These are phyloP conservation scores for Lentinula boryana DNA, from an alignment of 768 basidiomycete species.

Conservation along the genomic window DNA sequence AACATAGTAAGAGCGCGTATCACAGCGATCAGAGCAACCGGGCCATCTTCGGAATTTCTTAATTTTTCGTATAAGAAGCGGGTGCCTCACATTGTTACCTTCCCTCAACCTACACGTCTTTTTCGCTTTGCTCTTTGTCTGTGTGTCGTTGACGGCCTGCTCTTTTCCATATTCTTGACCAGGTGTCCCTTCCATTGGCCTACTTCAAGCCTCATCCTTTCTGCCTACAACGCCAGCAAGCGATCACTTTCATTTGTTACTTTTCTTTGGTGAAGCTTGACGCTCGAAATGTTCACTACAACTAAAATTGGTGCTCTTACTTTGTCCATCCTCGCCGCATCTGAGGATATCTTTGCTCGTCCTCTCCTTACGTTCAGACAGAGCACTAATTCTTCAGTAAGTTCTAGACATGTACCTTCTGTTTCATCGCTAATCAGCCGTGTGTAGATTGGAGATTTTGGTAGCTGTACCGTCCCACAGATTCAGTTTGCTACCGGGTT, in stretches of 20 bases:
- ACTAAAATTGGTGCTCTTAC: conserved; percentile 13
- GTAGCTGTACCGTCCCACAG: conserved; percentile 48
- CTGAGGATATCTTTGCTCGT: conserved; percentile 27
- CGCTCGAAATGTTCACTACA: conserved; percentile 16
- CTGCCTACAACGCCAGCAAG: conserved; percentile 9
- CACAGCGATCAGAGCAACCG: not conserved
- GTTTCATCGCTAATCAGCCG: not conserved
- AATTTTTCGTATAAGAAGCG: not conserved
- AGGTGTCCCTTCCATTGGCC: conserved; percentile 28
- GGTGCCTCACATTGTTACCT: not conserved
- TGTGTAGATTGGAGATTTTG: conserved; percentile 30
- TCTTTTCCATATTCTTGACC: conserved; percentile 33
- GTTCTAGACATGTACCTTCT: not conserved
- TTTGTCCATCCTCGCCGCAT: conserved; percentile 13
- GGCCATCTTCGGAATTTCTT: not conserved
- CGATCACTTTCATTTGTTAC: conserved; percentile 17
- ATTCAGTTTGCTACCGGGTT: conserved; percentile 56
- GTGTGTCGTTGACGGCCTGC: conserved; percentile 41
- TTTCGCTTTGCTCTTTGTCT: conserved; percentile 9
- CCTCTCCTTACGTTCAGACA: not conserved
- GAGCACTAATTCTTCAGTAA: not conserved
- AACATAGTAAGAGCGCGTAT: too few relatives aligned
- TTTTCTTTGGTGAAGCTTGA: conserved; percentile 10
- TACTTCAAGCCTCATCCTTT: conserved; percentile 11
- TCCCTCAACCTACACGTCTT: conserved; percentile 7